These are phyloP conservation scores for Dactylella cylindrospora DNA, from an alignment of 2,329 filamentous ascomycete genomes.

Conservation along the genomic window DNA sequence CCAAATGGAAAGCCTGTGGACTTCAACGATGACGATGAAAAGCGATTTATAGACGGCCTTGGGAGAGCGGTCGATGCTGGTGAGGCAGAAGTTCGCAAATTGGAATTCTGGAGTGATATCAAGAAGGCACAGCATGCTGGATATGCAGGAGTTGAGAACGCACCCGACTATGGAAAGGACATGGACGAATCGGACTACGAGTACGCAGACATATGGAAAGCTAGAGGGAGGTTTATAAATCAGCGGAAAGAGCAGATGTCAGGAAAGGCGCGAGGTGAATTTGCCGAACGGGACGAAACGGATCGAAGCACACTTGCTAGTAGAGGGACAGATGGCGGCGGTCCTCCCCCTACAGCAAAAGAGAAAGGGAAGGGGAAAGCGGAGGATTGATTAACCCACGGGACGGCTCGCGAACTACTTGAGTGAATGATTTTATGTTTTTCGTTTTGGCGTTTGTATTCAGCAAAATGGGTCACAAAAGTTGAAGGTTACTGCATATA, in stretches of 20 bases:
- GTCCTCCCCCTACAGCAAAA: constrained; percentile 1
- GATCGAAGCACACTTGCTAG: constrained; percentile 32
- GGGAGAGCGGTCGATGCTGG: constrained; percentile 72
- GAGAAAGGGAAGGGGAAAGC: constrained; percentile 35
- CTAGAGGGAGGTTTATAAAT: constrained; percentile 24
- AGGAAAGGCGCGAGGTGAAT: constrained; percentile 25
- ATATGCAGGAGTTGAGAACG: constrained; percentile 28
- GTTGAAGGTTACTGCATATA: constrained; percentile 14
- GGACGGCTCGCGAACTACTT: neutral
- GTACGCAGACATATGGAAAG: constrained; percentile 33
- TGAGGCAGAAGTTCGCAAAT: constrained; percentile 73
- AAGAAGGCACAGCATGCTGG: constrained; percentile 57
- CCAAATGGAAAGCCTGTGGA: constrained; percentile 53
- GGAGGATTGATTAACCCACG: constrained; percentile 7
- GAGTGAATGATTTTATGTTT: constrained; percentile 4
- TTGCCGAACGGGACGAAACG: constrained; percentile 28
- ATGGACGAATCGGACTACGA: constrained; percentile 34
- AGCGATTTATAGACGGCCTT: constrained; percentile 66
- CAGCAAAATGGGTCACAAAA: constrained; percentile 1
- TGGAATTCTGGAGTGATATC: constrained; percentile 88
- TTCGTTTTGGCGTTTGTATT: neutral
- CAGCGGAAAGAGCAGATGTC: constrained; percentile 34
- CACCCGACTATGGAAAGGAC: neutral
- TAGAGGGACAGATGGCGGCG: constrained; percentile 16
- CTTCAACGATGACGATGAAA: constrained; percentile 52